phyloP scores from a whole-genome alignment of 805 yeast genomes.

The Metschnikowia cerradonensis region DNA sequence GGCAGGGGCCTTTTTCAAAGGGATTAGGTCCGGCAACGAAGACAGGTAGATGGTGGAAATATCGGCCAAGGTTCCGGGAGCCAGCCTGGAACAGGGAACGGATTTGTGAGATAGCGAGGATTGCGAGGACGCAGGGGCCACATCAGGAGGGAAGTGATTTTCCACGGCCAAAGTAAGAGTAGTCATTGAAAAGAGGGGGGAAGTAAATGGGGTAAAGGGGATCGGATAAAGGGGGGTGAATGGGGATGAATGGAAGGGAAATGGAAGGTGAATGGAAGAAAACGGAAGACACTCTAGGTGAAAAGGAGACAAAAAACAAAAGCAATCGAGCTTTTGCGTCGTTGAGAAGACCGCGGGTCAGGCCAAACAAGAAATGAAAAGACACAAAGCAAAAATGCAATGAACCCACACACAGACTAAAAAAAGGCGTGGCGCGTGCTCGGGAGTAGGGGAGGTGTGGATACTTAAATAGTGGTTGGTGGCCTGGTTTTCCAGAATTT shows the following conservation, averaged over 20 bases:
- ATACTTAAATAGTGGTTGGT: background rate
- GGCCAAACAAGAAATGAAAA: background rate
- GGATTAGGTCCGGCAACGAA: slow-evolving; percentile 1
- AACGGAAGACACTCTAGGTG: too few species aligned
- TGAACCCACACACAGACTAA: background rate
- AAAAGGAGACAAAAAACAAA: background rate
- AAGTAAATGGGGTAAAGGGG: background rate
- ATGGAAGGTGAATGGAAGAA: background rate
- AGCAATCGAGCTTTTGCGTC: slow-evolving; percentile 1
- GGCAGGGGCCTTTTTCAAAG: background rate
- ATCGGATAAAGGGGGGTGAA: background rate
- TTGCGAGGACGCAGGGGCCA: background rate
- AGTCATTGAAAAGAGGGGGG: slow-evolving; percentile 8
- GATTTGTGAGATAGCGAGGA: slow-evolving; percentile 1
- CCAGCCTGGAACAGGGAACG: slow-evolving; percentile 1
- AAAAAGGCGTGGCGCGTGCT: background rate
- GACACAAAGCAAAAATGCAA: background rate
- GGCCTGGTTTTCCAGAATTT: slow-evolving; percentile 1
- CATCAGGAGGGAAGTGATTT: slow-evolving; percentile 12
- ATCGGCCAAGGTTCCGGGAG: slow-evolving; percentile 1
- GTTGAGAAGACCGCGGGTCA: background rate
- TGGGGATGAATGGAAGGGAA: background rate
- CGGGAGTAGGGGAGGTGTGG: background rate
- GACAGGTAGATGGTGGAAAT: slow-evolving; percentile 3
- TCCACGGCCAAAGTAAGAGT: slow-evolving; percentile 17